Evolutionary conservation across 148 eudicot species (phyloP), one percentile per base, ranked within the genome.

Genomic region (Bassia scoparia): DNA sequence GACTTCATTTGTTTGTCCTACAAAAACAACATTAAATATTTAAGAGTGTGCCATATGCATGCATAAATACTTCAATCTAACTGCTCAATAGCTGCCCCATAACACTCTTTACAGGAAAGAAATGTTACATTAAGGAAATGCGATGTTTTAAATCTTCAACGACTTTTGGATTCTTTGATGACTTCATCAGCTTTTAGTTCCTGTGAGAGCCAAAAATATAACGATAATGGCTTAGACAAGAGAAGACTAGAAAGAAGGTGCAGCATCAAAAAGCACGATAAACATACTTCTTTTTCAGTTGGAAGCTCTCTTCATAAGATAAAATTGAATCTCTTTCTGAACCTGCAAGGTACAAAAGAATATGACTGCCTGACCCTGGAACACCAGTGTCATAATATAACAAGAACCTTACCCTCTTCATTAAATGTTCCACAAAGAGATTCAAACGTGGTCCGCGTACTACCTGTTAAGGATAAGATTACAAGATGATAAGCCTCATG

Each of bases 391-490:
- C 20, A 2, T 56, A 27, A n/a, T 30, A 35, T 27, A 23, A 23
- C 21, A 67, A 29, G 34, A 74, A 60, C 27, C 80, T 84, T 77
- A 91, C 98, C 97, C 14, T 91, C 90, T 61, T 67, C 85, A 70
- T 91, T 92, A 49, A 91, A 81, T 1, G 72, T 74, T 61, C 97
- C 96, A 77, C 92, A 88, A 66, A 92, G 86, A 64, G 96, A 75
- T 79, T 95, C 97, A 85, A 95, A 34, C 99, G 93, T 63, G 98
- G 99, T 69, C 92, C 99, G 29, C 96, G 92, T 46, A 70, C 79
- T 70, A 86, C 89, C 97, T 94, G 87, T 77, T 63, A 35, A 53
- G 26, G 61, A n/a, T 46, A 35, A 64, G 33, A 78, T 66, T 20
- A 55, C 26, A 63, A 23, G 53, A 49, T 11, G 64, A 67, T 43